A percentile compares a stretch with the other conserved stretches of the same genome.
Conservation (phyloP, 306 rosid species). For the Abrus precatorius region DNA sequence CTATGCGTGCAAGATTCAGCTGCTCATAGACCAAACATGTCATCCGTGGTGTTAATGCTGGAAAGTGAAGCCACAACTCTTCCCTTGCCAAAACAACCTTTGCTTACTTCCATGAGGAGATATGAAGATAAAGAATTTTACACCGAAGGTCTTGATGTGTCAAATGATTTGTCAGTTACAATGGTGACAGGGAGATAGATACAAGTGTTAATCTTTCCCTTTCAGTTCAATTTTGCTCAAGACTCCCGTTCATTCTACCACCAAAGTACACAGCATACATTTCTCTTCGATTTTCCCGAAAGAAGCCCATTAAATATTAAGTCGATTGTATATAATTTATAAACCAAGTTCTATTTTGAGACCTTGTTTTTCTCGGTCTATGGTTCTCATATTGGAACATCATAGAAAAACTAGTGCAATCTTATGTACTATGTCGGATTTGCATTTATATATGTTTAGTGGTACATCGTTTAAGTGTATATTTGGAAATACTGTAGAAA, state of each 20-base stretch:
- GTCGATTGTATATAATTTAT: neutral
- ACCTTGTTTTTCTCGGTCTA: constrained; percentile 1
- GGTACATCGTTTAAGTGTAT: no score
- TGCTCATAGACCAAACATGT: constrained; percentile 68
- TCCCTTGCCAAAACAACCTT: constrained; percentile 67
- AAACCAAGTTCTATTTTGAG: neutral
- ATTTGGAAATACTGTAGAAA: no score
- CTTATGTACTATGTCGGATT: neutral
- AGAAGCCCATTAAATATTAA: neutral
- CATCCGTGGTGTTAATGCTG: constrained; percentile 72
- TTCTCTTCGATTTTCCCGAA: neutral
- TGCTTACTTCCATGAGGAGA: constrained; percentile 63
- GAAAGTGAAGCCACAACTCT: constrained; percentile 71
- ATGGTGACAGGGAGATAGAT: constrained; percentile 71
- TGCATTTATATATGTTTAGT: neutral
- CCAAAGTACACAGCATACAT: neutral
- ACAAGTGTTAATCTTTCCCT: neutral
- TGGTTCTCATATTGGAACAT: neutral
- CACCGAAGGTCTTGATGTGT: constrained; percentile 55
- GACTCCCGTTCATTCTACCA: neutral
- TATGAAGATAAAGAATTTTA: constrained; percentile 48
- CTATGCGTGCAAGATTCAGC: constrained; percentile 85
- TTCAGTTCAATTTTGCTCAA: neutral
- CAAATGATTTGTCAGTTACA: constrained; percentile 63
- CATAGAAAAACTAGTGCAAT: neutral